Percentiles rank a stretch among this genome's conserved stretches.
Evolutionary conservation across 2,329 filamentous ascomycete species (phyloP).

Genomic region (Neurospora sp.): DNA sequence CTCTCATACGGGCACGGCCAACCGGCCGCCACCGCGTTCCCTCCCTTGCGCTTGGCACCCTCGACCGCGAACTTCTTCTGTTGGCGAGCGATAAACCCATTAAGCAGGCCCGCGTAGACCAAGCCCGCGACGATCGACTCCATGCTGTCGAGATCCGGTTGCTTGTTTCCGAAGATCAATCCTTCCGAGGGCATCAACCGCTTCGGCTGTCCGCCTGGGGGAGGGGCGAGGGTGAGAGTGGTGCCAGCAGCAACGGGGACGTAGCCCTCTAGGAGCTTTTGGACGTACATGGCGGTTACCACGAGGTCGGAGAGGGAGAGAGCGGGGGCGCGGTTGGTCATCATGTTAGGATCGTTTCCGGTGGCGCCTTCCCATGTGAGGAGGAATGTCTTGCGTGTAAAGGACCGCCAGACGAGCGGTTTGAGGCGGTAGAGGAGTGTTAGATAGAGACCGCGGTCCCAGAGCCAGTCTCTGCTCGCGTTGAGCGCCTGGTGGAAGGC

Average conservation of each 20-base stretch:
- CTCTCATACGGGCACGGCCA: conserved; percentile 69
- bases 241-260: conserved; percentile 27
- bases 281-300: conserved; percentile 52
- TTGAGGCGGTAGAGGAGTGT: conserved; percentile 69
- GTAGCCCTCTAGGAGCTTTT: conserved; percentile 53
- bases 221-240: conserved; percentile 33
- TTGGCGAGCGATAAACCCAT: conserved; percentile 74
- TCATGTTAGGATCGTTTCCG: not conserved
- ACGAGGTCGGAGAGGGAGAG: conserved; percentile 64
- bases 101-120: conserved; percentile 69
- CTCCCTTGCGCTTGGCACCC: conserved; percentile 58
- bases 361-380: conserved; percentile 52
- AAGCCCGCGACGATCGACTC: conserved; percentile 70
- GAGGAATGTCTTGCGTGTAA: conserved; percentile 69
- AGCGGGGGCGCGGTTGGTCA: conserved; percentile 46
- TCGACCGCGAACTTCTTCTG: conserved; percentile 72
- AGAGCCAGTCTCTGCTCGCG: conserved; percentile 58
- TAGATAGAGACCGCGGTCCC: conserved; percentile 64
- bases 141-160: conserved; percentile 53
- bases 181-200: conserved; percentile 48
- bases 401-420: conserved; percentile 72
- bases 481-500: conserved; percentile 62
- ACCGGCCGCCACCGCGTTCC: conserved; percentile 52
- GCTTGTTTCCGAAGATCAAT: conserved; percentile 53
- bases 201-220: conserved; percentile 34